Evolutionary conservation across 2,329 filamentous ascomycete species (phyloP), one percentile per base, ranked within the genome.

Genomic region (Elsinoe arachidis): DNA sequence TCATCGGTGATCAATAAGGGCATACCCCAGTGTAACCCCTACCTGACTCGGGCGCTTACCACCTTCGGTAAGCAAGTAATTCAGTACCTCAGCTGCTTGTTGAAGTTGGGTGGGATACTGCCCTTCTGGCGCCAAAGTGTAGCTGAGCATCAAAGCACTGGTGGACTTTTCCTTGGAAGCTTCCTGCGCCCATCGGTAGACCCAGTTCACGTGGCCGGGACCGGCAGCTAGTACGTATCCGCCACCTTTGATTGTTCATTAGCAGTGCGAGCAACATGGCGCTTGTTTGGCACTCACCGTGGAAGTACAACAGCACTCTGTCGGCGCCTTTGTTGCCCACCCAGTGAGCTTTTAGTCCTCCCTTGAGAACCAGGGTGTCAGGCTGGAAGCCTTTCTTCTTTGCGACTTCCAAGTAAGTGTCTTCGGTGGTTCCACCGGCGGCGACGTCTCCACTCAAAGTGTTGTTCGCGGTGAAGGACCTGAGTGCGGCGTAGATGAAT

Each of bases 81-180:
- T 64, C n/a, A 80, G 63, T 9, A 73, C 66, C 33, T 72, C 68
- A 17, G 73, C 68, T 11, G 73, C 76, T 67, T 81, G 74, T 59
- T 69, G 66, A 6, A 80, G 67, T 61, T 80, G 76, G 5, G 70
- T 68, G 1, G 78, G 78, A 63, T 80, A 80, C 39, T 66, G 65
- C 3, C 60, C 66, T 37, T 74, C 67, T 2, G 76, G 76, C 0
- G 80, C 75, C n/a, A 84, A 74, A 23, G 78, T 78, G 67, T 86
- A 86, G 38, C 77, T 76, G n/a, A 83, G 72, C 21, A 80, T 67
- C 51, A 84, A 74, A 49, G 80, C 68, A 33, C 72, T 70, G 54
- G 78, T 74, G 26, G 65, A 61, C 7, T 67, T 66, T n/a, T 68
- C 65, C 55, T 65, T 64, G 30, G 60, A 62, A 17, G 78, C 66